These are phyloP conservation scores for Centella asiatica DNA, from an alignment of 129 eudicot species.

Conservation along the genomic window DNA sequence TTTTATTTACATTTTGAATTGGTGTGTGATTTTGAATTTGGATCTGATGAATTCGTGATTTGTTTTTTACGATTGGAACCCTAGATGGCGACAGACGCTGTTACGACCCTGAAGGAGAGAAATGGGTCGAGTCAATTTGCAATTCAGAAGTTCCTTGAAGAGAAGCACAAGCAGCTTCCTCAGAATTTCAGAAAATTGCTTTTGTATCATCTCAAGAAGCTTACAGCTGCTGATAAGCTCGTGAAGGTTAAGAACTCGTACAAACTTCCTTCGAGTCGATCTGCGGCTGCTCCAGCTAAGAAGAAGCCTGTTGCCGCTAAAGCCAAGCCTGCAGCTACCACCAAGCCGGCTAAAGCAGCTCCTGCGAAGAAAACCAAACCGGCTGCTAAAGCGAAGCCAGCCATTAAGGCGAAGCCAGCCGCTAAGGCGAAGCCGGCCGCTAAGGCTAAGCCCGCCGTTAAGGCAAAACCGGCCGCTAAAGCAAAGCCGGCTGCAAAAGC, in stretches of 20 bases:
- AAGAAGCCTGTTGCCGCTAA: neutral
- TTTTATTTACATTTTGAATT: neutral
- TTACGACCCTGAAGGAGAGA: slow-evolving; percentile 3
- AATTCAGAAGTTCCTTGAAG: slow-evolving; percentile 11
- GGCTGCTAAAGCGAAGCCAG: neutral
- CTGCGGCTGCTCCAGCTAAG: neutral
- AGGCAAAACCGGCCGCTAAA: neutral
- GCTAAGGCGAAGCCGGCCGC: neutral
- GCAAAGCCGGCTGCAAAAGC: neutral
- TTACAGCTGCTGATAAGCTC: neutral
- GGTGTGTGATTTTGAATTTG: too few relatives aligned
- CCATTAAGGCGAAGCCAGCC: neutral
- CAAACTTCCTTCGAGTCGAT: neutral
- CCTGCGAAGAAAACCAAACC: neutral
- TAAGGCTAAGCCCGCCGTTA: neutral
- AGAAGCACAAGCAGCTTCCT: slow-evolving; percentile 1
- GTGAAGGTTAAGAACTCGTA: neutral
- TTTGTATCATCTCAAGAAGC: neutral
- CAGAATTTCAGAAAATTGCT: neutral
- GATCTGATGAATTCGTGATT: neutral
- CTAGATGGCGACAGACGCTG: slow-evolving; percentile 7
- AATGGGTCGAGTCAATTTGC: slow-evolving; percentile 5
- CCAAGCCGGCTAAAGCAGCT: neutral
- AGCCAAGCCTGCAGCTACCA: neutral
- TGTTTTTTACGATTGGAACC: neutral